phyloP scores from a whole-genome alignment of 163 green algal species.

The Scenedesmus sp. region DNA sequence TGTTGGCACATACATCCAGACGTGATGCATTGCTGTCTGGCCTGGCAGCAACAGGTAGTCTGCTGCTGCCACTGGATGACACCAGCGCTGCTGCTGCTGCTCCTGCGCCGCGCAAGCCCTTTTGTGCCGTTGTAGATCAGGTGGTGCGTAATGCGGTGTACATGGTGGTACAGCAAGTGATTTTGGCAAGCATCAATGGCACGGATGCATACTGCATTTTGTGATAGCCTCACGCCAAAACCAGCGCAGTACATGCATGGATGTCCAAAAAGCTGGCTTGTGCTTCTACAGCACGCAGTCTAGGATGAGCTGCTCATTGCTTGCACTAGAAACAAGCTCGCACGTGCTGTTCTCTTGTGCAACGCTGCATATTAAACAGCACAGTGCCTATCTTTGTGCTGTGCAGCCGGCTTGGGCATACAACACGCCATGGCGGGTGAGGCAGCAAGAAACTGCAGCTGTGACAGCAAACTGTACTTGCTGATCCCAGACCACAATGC shows the following conservation, averaged over 20 bases:
- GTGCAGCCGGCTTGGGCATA: constrained; percentile 43
- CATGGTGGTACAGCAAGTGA: background rate
- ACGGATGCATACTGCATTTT: no score
- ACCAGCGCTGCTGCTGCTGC: constrained; percentile 1
- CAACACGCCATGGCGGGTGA: constrained; percentile 44
- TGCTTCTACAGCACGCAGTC: background rate
- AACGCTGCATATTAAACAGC: background rate
- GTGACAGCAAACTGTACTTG: background rate
- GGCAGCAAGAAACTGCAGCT: background rate
- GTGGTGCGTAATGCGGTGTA: background rate
- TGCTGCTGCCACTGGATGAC: background rate
- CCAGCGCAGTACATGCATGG: background rate
- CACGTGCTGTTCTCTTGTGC: background rate
- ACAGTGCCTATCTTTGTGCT: background rate
- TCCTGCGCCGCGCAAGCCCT: constrained; percentile 15
- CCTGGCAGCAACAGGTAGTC: background rate
- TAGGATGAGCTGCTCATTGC: background rate
- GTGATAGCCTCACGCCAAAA: no score
- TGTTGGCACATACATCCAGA: background rate
- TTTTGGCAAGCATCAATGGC: no score
- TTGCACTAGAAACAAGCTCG: no score
- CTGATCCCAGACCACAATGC: no score
- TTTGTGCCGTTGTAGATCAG: constrained; percentile 37
- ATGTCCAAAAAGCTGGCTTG: background rate
- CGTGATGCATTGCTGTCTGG: background rate